Evolutionary conservation across 2,329 filamentous ascomycete species (phyloP).

Genomic region (Phoma sp.): DNA sequence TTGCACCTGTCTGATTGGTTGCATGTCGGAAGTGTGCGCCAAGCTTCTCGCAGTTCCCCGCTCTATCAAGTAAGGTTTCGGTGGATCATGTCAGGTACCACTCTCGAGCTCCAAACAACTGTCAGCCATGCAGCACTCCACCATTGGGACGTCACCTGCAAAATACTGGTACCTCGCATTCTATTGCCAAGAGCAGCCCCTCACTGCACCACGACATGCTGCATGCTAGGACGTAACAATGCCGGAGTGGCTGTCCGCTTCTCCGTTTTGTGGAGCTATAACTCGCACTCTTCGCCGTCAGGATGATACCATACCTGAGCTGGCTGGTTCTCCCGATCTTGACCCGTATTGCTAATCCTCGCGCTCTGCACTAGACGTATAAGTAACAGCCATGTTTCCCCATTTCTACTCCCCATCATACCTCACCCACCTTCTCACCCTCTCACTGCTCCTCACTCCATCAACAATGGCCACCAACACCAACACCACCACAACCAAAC

Average conservation of each 20-base stretch:
- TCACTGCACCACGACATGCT: conserved; percentile 23
- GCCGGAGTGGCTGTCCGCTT: conserved; percentile 17
- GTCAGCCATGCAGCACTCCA: conserved; percentile 10
- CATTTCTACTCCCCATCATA: neutral
- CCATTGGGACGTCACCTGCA: conserved; percentile 7
- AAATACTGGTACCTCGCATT: conserved; percentile 14
- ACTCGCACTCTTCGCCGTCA: neutral
- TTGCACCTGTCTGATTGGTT: neutral
- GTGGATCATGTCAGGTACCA: conserved; percentile 11
- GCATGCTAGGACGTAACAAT: conserved; percentile 4
- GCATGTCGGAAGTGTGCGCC: conserved; percentile 3
- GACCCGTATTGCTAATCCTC: conserved; percentile 11
- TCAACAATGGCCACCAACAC: conserved; percentile 25
- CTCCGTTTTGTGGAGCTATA: conserved; percentile 9
- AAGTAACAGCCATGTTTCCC: conserved; percentile 25
- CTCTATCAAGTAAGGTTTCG: neutral
- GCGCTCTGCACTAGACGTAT: conserved; percentile 12
- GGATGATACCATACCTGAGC: conserved; percentile 16
- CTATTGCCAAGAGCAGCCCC: conserved; percentile 37
- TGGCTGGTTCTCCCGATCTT: conserved; percentile 26
- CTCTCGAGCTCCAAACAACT: neutral
- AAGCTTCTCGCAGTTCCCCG: conserved; percentile 8
- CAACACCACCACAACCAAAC: conserved; percentile 31
- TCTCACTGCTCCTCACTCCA: conserved; percentile 1
- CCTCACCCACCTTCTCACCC: neutral